Evolutionary conservation across 2,329 filamentous ascomycete species (phyloP), one percentile per base, ranked within the genome.

Genomic region (Fusarium haematococcum): DNA sequence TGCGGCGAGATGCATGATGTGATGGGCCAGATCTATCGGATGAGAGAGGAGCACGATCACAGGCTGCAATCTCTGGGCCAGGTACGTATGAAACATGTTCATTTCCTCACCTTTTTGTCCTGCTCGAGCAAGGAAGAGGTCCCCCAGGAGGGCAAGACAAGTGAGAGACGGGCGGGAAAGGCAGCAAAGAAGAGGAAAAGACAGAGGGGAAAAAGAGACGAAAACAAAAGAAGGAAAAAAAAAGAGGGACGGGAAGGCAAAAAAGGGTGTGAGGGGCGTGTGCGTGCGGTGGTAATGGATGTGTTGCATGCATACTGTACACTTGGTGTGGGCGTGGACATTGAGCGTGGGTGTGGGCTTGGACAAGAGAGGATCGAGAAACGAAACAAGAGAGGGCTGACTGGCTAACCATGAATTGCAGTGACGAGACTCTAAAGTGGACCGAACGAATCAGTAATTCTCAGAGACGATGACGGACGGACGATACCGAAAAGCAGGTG

Each of bases 1-100:
- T 87, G 92, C 75, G 84, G 85, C 63, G 94, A 95, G 77, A 94
- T 96, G 81, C 81, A 84, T 54, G 89, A 91, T 66, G 88, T 97
- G 73, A 80, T 87, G 73, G 84, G 83, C 69, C 92, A 95, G 82
- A 88, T 92, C 75, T 68, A 83, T 50, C 84, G 83, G 59, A 85
- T 92, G 80, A 78, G 78, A 57, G 71, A 82, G 76, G 79, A 86
- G 74, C 81, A 87, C 79, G 66, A 78, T 78, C 70, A 75, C 27
- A 81, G 79, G 79, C 81, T 80, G 69, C 76, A 77, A 45, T 79
- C 80, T 23, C 75, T 87, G 74, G 80, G 75, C 68, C 68, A 73
- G 67, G 68, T 71, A 57, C 50, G 68, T 71, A 57, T 37, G 65
- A 63, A 75, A 30, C 65, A 69, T 62, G 20, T 27, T 39, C 56